phyloP scores from a whole-genome alignment of 805 yeast species.

The Saccharomycopsis babjevae region DNA sequence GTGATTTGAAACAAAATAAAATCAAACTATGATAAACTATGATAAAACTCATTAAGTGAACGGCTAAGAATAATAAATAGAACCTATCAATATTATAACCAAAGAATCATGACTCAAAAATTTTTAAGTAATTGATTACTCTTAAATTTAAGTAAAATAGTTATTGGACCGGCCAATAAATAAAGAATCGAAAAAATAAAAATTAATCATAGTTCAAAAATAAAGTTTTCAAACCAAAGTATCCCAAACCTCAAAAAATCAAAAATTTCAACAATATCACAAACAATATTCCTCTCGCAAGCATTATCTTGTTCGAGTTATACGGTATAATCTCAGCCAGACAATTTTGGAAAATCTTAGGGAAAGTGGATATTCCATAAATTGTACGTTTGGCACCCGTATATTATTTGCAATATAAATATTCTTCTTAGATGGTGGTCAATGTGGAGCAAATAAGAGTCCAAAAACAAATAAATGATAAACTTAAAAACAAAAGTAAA shows the following conservation, averaged over 20 bases:
- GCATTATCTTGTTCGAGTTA: conserved; percentile 74
- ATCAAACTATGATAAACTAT: neutral
- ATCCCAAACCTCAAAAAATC: neutral
- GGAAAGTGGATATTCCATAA: neutral
- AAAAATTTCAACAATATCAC: neutral
- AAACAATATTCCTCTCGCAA: conserved; percentile 59
- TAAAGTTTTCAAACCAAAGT: neutral
- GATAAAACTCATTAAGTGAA: no score
- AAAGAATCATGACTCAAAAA: no score
- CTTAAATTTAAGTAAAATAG: neutral
- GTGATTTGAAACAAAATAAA: neutral
- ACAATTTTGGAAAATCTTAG: neutral
- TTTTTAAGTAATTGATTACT: no score
- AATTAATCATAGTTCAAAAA: neutral
- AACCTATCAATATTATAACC: no score
- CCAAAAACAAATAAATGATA: no score
- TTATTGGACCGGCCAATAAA: neutral
- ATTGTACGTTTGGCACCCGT: conserved; percentile 36
- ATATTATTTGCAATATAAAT: conserved; percentile 18
- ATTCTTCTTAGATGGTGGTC: neutral
- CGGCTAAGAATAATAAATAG: neutral
- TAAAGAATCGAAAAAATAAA: neutral
- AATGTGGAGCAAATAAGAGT: neutral
- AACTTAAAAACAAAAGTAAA: no score
- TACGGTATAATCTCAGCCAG: conserved; percentile 67